Percentiles rank a stretch among this genome's conserved stretches.
phyloP scores from a whole-genome alignment of 192 early-diverging fungal species.

The Kappamyces sp. region DNA sequence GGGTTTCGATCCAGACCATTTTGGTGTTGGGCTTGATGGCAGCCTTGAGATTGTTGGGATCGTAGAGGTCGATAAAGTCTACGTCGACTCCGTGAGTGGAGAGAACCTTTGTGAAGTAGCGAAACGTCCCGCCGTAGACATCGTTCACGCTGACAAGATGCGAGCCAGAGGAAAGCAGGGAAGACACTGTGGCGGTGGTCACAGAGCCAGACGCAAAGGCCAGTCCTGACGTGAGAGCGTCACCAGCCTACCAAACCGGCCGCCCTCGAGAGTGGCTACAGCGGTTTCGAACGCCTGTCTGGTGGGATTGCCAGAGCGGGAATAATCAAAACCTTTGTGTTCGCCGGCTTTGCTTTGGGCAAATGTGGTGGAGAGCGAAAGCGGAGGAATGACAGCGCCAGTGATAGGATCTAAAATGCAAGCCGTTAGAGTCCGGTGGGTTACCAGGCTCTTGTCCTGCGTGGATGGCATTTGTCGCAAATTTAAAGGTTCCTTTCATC shows the following conservation, averaged over 20 bases:
- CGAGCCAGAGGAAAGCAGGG: slow-evolving; percentile 72
- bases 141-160: slow-evolving; percentile 91
- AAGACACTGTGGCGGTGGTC: slow-evolving; percentile 82
- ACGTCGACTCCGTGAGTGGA: slow-evolving; percentile 68
- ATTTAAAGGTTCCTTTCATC: slow-evolving; percentile 29
- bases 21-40: slow-evolving; percentile 76
- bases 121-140: slow-evolving; percentile 79
- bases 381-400: slow-evolving; percentile 95
- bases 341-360: slow-evolving; percentile 88
- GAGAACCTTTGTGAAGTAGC: slow-evolving; percentile 49
- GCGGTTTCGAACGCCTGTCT: slow-evolving; percentile 80
- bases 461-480: slow-evolving; percentile 92
- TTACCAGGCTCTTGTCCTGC: slow-evolving; percentile 73
- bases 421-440: neutral
- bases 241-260: slow-evolving; percentile 62
- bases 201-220: slow-evolving; percentile 43
- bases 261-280: slow-evolving; percentile 87
- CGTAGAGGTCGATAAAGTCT: slow-evolving; percentile 82
- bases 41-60: slow-evolving; percentile 54
- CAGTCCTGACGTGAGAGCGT: slow-evolving; percentile 62
- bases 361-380: slow-evolving; percentile 95
- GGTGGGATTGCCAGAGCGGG: slow-evolving; percentile 95
- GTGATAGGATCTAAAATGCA: slow-evolving; percentile 66
- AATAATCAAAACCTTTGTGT: slow-evolving; percentile 90
- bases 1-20: slow-evolving; percentile 84